Evolutionary conservation across 345 rosid genomes (phyloP), one percentile per base, ranked within the genome.

Genomic region (Rhizophora apiculata): DNA sequence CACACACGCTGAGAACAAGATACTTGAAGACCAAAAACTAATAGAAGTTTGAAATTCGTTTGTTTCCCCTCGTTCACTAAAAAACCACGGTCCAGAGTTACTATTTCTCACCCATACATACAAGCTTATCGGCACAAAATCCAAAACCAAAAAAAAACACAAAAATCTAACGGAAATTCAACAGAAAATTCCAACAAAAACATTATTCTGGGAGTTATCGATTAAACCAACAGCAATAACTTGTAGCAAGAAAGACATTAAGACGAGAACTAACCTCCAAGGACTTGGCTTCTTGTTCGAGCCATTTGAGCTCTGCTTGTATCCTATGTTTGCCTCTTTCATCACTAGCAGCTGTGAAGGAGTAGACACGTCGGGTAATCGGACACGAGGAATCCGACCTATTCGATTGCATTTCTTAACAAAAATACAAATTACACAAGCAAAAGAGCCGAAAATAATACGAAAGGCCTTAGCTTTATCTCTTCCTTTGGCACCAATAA

Each of bases 341-440:
- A 64, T 75, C 78, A 64, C 46, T 31, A 53, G 51, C 36, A 27
- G 78, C 65, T 16, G 60, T 69, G 27, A 77, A 49, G 43, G 81
- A 79, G 60, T 55, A 62, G 68, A 68, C 76, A 69, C 80, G 82
- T 27, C 69, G 83, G 27, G 86, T 68, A 11, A 80, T 76, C 81
- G 80, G 79, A 76, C 76, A 79, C 71, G 83, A 70, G 8, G 86
- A 76, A 52, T 81, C 87, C 5, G 91, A 84, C 76, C 78, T 80
- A 70, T 76, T 88, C 55, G 81, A 71, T 77, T 85, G 85, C 93
- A 89, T 87, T 78, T 69, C 76, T 58, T 69, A 15, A 43, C 49
- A 43, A 43, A 43, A 15, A 43, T 13, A 43, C 18, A 43, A 43
- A 22, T 51, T 1, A 22, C 22, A 57, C 46, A 9, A 21, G 26